These are phyloP conservation scores for Daldinia sp. DNA, from an alignment of 2,329 filamentous ascomycete species.

Conservation along the genomic window DNA sequence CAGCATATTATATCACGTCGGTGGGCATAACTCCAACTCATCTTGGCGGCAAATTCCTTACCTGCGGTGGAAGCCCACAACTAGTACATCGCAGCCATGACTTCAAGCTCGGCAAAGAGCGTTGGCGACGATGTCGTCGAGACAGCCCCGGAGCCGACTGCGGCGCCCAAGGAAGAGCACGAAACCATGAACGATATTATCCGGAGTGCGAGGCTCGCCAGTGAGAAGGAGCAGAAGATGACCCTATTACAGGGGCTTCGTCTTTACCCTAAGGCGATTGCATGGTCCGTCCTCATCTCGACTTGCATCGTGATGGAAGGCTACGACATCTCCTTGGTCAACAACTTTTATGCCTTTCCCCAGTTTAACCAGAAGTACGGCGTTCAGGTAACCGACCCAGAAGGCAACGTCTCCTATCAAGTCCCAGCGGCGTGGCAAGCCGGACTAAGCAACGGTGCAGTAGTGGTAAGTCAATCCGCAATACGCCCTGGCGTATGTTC, in stretches of 20 bases:
- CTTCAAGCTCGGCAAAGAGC: slow-evolving; percentile 22
- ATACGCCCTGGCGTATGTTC: slow-evolving; percentile 2
- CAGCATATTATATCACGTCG: not conserved
- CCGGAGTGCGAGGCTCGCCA: slow-evolving; percentile 62
- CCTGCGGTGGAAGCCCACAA: not conserved
- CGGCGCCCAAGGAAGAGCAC: slow-evolving; percentile 32
- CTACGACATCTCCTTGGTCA: slow-evolving; percentile 84
- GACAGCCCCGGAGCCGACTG: slow-evolving; percentile 15
- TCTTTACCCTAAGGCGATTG: slow-evolving; percentile 88
- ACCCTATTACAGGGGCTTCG: slow-evolving; percentile 80
- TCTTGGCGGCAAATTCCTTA: not conserved
- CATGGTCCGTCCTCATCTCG: slow-evolving; percentile 87
- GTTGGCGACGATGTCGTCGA: slow-evolving; percentile 28
- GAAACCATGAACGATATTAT: slow-evolving; percentile 54
- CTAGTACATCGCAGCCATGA: slow-evolving; percentile 16
- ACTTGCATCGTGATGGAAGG: slow-evolving; percentile 94
- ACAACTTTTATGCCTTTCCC: slow-evolving; percentile 78
- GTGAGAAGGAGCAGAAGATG: slow-evolving; percentile 76
- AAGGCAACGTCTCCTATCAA: slow-evolving; percentile 60
- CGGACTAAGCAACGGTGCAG: slow-evolving; percentile 66
- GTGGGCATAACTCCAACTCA: not conserved
- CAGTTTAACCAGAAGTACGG: slow-evolving; percentile 71
- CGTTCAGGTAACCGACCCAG: slow-evolving; percentile 53
- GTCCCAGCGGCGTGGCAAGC: slow-evolving; percentile 73
- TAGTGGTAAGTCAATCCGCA: slow-evolving; percentile 46